Conservation (phyloP, 495 filamentous ascomycete genomes). For the Glarea lozoyensis region DNA sequence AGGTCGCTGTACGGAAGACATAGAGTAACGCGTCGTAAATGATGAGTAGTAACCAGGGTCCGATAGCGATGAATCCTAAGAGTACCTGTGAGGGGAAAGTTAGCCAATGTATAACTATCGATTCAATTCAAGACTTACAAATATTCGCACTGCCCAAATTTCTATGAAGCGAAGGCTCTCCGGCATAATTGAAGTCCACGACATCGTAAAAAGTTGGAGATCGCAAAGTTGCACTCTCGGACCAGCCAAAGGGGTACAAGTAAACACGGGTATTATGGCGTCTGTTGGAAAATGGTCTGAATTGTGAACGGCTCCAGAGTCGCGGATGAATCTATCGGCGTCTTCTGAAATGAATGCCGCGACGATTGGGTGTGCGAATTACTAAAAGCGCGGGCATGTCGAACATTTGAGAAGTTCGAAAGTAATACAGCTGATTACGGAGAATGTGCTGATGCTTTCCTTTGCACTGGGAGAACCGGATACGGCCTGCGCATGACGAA, state of each 20-base stretch:
- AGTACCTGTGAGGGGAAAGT: constrained; percentile 39
- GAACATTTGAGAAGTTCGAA: no score
- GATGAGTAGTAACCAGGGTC: constrained; percentile 57
- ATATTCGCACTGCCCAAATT: constrained; percentile 53
- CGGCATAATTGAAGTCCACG: constrained; percentile 59
- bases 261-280: no score
- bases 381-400: constrained; percentile 4
- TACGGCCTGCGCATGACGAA: no score
- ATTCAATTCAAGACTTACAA: constrained; percentile 37
- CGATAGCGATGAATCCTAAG: constrained; percentile 53
- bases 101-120: not conserved
- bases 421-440: no score
- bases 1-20: constrained; percentile 45
- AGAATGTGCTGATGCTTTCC: no score
- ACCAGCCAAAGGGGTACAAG: no score
- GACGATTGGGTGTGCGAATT: not conserved
- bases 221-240: no score
- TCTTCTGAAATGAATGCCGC: not conserved
- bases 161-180: constrained; percentile 45
- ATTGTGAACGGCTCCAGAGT: not conserved
- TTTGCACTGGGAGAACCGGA: no score
- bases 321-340: not conserved
- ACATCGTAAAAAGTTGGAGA: constrained; percentile 38
- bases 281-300: not conserved
- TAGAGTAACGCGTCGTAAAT: constrained; percentile 62